Evolutionary conservation across 1,284 basidiomycete species (phyloP), one percentile per base, ranked within the genome.

Genomic region (Trichosporon sp.): DNA sequence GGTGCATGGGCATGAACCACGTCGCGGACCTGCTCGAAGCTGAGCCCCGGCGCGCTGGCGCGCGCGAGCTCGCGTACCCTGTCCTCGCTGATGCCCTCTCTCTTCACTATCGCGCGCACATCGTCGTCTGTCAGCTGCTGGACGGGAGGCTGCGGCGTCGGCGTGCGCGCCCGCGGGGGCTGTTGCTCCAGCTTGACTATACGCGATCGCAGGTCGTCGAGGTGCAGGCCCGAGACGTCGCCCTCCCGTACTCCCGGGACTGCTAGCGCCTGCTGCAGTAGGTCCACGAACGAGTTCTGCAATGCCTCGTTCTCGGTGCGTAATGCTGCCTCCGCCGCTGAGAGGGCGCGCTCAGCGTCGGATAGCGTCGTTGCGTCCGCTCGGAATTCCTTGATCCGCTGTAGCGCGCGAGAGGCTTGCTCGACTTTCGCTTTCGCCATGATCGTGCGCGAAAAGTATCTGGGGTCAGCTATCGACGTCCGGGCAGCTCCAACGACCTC

Each of bases 241-340:
- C 56, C 54, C 11, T 49, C 21, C 3, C 6, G 6, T 5, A 34
- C 44, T 14, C 58, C 63, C 3, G 59, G 57, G 4, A 31, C 33
- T 9, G 60, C 31, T 7, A 61, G 31, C n/a, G 52, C 60, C 13
- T 36, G 31, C 19, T 29, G 58, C 37, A 65, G 27, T 6, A 65
- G 58, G 2, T 25, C 25, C 7, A 58, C 37, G 40, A 65, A 60
- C 8, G 58, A 21, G 14, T 46, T 54, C 52, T 58, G 58, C 21
- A 65, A 29, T 27, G 19, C 25, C 5, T 25, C 57, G 6, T 52
- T 62, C 10, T 59, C 54, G 16, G 8, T 27, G 4, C 19, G 13
- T 19, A 65, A 40, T 3, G 21, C 44, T 3, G 23, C 3, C 21
- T 65, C 64, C 1, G 64, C 61, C 1, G 14, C 23, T 7, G 21